These are phyloP conservation scores for Talaromyces islandicus DNA, from an alignment of 2,329 filamentous ascomycete species.

Conservation along the genomic window DNA sequence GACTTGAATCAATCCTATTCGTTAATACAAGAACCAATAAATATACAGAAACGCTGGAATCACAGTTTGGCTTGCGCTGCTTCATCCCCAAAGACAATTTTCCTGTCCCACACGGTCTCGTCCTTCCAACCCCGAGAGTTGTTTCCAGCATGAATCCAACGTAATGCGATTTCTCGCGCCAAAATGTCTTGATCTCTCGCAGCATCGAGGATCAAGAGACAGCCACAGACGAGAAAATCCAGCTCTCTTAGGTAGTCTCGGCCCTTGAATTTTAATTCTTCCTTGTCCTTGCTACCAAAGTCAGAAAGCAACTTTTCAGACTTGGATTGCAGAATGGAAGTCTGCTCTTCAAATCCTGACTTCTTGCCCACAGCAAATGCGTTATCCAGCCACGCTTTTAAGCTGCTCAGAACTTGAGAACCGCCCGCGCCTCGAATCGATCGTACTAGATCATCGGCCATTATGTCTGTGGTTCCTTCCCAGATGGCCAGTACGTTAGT, in stretches of 20 bases:
- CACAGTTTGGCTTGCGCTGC: conserved; percentile 3
- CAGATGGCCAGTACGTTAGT: conserved; percentile 49
- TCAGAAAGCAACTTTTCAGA: conserved; percentile 21
- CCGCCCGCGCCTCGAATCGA: conserved; percentile 4
- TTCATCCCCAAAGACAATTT: conserved; percentile 10
- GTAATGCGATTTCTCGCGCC: conserved; percentile 17
- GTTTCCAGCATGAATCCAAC: conserved; percentile 7
- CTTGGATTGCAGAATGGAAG: conserved; percentile 41
- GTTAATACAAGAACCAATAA: not conserved
- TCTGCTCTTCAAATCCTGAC: not conserved
- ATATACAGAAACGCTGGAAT: not conserved
- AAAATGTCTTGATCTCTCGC: conserved; percentile 22
- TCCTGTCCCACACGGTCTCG: conserved; percentile 9
- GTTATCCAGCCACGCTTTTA: conserved; percentile 38
- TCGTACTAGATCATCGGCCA: conserved; percentile 49
- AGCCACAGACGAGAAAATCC: conserved; percentile 23
- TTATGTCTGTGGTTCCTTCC: conserved; percentile 66
- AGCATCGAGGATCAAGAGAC: conserved; percentile 25
- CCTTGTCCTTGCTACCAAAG: conserved; percentile 9
- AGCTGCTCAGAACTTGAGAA: conserved; percentile 12
- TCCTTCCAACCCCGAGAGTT: conserved; percentile 1
- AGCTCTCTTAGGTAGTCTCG: conserved; percentile 23
- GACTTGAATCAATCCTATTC: too few species aligned
- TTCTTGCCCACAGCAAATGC: conserved; percentile 27
- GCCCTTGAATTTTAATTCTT: conserved; percentile 23